phyloP scores from a whole-genome alignment of 352 stramenopile genomes.

The Halophytophthora batemanensis region DNA sequence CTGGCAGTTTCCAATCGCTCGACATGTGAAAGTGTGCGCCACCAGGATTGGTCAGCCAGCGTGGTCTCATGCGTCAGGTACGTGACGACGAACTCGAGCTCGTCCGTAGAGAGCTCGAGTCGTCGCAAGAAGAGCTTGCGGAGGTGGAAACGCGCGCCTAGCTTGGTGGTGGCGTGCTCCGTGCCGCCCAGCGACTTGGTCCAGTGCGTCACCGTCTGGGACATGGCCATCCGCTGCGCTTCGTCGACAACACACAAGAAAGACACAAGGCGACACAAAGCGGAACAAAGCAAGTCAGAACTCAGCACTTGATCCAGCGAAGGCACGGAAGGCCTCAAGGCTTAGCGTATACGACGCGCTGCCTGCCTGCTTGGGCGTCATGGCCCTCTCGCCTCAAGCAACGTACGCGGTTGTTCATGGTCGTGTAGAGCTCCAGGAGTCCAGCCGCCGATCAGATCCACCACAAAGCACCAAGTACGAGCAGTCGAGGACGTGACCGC shows the following conservation, averaged over 20 bases:
- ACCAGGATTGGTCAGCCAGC: slow-evolving; percentile 37
- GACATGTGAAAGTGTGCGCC: slow-evolving; percentile 25
- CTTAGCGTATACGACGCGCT: too few relatives aligned
- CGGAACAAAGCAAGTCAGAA: too few relatives aligned
- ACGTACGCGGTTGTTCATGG: slow-evolving; percentile 2
- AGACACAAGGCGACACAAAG: too few relatives aligned
- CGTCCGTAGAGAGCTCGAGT: slow-evolving; percentile 36
- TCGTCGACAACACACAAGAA: too few relatives aligned
- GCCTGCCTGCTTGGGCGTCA: too few relatives aligned
- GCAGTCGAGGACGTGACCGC: too few relatives aligned
- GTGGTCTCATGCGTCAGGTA: slow-evolving; percentile 42
- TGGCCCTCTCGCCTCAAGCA: not conserved
- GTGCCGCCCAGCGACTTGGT: slow-evolving; percentile 19
- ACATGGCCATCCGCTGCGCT: slow-evolving; percentile 24
- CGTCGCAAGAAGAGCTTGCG: slow-evolving; percentile 39
- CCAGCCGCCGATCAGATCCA: too few relatives aligned
- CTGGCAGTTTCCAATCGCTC: slow-evolving; percentile 36
- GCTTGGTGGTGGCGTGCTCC: slow-evolving; percentile 34
- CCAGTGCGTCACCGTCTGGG: slow-evolving; percentile 25
- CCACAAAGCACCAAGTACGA: too few relatives aligned
- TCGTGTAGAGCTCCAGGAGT: not conserved
- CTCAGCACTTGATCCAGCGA: too few relatives aligned
- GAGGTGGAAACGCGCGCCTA: slow-evolving; percentile 40
- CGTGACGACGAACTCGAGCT: slow-evolving; percentile 43
- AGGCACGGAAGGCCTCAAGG: not conserved